Evolutionary conservation across 805 yeast genomes (phyloP), one percentile per base, ranked within the genome.

Genomic region (Isabelozyma rhagii): DNA sequence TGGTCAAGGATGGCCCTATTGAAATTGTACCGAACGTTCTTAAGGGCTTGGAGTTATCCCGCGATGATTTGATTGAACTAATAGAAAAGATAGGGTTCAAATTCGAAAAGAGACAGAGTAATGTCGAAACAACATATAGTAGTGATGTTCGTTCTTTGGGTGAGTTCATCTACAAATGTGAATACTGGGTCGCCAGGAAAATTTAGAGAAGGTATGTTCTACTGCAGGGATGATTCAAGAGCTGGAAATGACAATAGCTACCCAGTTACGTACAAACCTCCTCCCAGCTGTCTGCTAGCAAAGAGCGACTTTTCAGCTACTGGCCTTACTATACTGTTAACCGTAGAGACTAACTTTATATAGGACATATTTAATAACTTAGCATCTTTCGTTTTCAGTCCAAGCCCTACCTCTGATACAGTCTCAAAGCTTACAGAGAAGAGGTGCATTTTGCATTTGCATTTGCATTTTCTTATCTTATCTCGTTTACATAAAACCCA

Each of bases 101-200:
- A 13, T 67, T 87, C 45, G 63, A 67, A 4, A 66, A 77, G 47
- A 69, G 67, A 31, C 79, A 77, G 52, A 62, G 73, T 1, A 74
- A 62, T 1, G 69, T 83, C 10, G 67, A 72, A 14, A 67, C 83
- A 7, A 71, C 78, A 0, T 87, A 87, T 59, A 77, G 85, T 13
- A 68, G 76, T 2, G 87, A 84, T 56, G 56, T 60, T 0, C 59
- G 65, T 46, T 64, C 82, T 1, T 64, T 84, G 57, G 86, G 87
- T 0, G 70, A 75, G 0, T 85, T 78, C 73, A 63, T 62, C 4
- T 87, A 85, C 58, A 68, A 78, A 21, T 84, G 91, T 58, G 87
- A 84, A 51, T 87, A 69, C 57, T 87, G 91, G 91, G 81, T 85
- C 2, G 84, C 85, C 49, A 62, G 55, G 39, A 78, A 71, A 56